A percentile compares a stretch with the other conserved stretches of the same genome.
phyloP scores from a whole-genome alignment of 148 eudicot genomes.

The Rhododendron kiyosumense region DNA sequence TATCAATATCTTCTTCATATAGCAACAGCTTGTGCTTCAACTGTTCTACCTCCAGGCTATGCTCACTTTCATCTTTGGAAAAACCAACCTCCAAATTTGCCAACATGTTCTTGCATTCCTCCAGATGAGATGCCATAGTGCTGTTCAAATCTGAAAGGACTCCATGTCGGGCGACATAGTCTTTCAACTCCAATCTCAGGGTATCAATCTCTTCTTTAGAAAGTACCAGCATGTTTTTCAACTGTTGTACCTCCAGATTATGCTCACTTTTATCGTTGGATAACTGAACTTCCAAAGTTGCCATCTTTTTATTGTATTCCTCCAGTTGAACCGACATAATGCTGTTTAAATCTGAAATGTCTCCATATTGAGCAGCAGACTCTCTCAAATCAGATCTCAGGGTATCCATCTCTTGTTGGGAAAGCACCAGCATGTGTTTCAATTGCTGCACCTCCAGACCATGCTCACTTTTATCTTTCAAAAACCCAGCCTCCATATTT shows the following conservation, averaged over 20 bases:
- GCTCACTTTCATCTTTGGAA: constrained; percentile 19
- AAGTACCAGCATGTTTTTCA: constrained; percentile 10
- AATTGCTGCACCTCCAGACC: constrained; percentile 15
- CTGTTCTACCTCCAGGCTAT: constrained; percentile 14
- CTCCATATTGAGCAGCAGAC: constrained; percentile 32
- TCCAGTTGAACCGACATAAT: constrained; percentile 35
- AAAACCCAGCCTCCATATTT: constrained; percentile 20
- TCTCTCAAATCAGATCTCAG: constrained; percentile 27
- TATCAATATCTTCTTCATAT: constrained; percentile 37
- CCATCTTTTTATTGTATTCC: constrained; percentile 29
- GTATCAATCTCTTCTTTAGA: constrained; percentile 41
- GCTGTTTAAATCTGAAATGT: constrained; percentile 37
- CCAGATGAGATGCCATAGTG: constrained; percentile 32
- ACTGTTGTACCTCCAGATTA: constrained; percentile 13
- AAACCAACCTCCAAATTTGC: constrained; percentile 24
- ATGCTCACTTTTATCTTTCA: constrained; percentile 18
- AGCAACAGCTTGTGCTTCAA: constrained; percentile 9
- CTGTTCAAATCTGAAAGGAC: constrained; percentile 37
- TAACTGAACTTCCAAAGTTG: constrained; percentile 21
- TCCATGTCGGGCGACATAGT: constrained; percentile 31
- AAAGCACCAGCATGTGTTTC: constrained; percentile 10
- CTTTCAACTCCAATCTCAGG: constrained; percentile 44
- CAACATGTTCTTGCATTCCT: constrained; percentile 32
- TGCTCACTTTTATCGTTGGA: constrained; percentile 20
- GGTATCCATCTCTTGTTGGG: constrained; percentile 38